These are phyloP conservation scores for Ceriops decandra DNA, from an alignment of 345 rosid species.

Conservation along the genomic window DNA sequence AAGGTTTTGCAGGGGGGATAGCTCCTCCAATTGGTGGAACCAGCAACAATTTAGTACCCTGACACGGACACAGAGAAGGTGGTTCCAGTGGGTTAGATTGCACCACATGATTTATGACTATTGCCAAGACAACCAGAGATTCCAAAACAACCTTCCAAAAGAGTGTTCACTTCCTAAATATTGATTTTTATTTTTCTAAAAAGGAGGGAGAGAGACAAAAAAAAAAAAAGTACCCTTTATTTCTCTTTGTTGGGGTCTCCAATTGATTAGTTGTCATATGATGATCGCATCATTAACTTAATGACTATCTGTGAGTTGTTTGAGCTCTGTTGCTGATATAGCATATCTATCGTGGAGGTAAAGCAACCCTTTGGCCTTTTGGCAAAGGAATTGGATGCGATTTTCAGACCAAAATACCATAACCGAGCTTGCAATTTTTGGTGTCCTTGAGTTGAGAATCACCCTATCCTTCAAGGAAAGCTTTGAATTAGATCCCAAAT, in stretches of 20 bases:
- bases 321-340: background rate
- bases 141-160: constrained; percentile 56
- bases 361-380: background rate
- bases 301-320: background rate
- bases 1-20: constrained; percentile 53
- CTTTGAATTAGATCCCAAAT: no score
- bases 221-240: no score
- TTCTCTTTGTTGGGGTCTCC: background rate
- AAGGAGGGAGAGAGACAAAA: no score
- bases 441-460: no score
- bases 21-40: constrained; percentile 74
- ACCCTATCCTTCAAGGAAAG: no score
- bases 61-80: constrained; percentile 51
- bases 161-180: constrained; percentile 80
- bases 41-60: constrained; percentile 37
- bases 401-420: no score
- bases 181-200: constrained; percentile 3
- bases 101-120: constrained; percentile 77
- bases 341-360: background rate
- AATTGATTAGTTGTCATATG: background rate
- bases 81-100: constrained; percentile 81
- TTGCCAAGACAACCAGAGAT: constrained; percentile 64
- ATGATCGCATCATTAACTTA: background rate
- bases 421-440: no score
- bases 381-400: no score